Conservation (phyloP, 306 rosid species). For the Canavalia gladiata region DNA sequence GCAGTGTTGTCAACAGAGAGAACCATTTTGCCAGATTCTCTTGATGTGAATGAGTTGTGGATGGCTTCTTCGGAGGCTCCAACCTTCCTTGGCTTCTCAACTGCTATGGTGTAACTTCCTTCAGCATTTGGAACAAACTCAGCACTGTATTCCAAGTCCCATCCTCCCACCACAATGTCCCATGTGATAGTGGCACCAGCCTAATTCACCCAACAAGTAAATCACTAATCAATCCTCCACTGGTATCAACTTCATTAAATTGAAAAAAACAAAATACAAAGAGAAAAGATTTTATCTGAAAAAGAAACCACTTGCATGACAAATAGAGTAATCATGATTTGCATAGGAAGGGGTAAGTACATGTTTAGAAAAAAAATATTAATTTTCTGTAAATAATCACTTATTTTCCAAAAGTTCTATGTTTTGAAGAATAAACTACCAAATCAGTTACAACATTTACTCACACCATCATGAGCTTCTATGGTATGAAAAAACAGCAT, state of each 20-base stretch:
- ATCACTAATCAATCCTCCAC: constrained; percentile 47
- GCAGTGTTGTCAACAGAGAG: constrained; percentile 87
- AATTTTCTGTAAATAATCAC: too few species aligned
- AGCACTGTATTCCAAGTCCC: constrained; percentile 96
- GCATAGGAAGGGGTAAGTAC: constrained; percentile 24
- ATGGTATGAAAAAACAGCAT: too few species aligned
- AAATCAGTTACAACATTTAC: too few species aligned
- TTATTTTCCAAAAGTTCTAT: too few species aligned
- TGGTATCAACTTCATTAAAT: background rate
- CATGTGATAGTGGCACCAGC: constrained; percentile 90
- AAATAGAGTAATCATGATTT: constrained; percentile 24
- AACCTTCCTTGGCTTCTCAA: constrained; percentile 79
- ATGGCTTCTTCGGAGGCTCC: constrained; percentile 78
- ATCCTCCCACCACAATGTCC: constrained; percentile 97
- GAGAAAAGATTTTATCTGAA: too few species aligned
- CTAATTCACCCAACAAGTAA: constrained; percentile 49
- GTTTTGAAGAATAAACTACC: too few species aligned
- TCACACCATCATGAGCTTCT: too few species aligned
- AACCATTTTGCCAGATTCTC: constrained; percentile 85
- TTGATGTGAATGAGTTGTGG: constrained; percentile 79
- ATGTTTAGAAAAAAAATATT: background rate
- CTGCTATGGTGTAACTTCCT: constrained; percentile 84
- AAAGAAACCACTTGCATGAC: constrained; percentile 22
- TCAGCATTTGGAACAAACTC: constrained; percentile 82
- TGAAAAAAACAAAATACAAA: background rate